These are phyloP conservation scores for Penicillium simplicissimum DNA, from an alignment of 495 filamentous ascomycete species.

Conservation along the genomic window DNA sequence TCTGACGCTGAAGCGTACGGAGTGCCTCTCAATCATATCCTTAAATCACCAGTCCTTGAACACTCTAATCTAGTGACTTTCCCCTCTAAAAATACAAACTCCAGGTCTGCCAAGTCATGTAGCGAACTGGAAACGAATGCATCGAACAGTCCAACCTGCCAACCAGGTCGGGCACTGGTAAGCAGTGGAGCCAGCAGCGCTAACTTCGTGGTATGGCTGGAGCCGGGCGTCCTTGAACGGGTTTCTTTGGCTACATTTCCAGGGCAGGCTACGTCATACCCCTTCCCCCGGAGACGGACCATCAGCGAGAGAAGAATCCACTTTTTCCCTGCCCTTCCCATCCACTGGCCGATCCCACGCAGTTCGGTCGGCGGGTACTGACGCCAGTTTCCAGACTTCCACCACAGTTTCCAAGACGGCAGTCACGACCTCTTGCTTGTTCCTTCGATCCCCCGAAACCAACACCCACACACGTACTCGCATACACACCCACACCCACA, in stretches of 20 bases:
- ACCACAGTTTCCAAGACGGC: neutral
- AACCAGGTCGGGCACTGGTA: neutral
- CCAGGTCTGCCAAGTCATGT: neutral
- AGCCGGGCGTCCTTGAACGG: conserved; percentile 9
- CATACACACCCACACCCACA: neutral
- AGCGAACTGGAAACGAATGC: neutral
- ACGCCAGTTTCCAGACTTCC: conserved; percentile 25
- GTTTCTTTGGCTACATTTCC: conserved; percentile 12
- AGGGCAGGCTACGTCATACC: conserved; percentile 42
- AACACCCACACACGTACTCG: too few species aligned
- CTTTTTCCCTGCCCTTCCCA: conserved; percentile 22
- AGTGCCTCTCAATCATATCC: neutral
- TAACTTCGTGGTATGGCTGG: too few species aligned
- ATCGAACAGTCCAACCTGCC: too few species aligned
- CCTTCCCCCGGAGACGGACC: conserved; percentile 33
- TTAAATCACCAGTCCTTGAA: neutral
- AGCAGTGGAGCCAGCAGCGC: neutral
- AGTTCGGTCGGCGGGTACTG: conserved; percentile 31
- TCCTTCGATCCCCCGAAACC: conserved; percentile 19
- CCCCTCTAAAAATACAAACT: neutral
- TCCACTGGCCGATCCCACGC: conserved; percentile 35
- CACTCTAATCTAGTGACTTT: neutral
- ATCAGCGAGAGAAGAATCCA: conserved; percentile 30
- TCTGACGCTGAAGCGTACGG: neutral
- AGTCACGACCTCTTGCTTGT: conserved; percentile 6